Conservation (phyloP, 441 rosid genomes). For the Corymbia calophylla region DNA sequence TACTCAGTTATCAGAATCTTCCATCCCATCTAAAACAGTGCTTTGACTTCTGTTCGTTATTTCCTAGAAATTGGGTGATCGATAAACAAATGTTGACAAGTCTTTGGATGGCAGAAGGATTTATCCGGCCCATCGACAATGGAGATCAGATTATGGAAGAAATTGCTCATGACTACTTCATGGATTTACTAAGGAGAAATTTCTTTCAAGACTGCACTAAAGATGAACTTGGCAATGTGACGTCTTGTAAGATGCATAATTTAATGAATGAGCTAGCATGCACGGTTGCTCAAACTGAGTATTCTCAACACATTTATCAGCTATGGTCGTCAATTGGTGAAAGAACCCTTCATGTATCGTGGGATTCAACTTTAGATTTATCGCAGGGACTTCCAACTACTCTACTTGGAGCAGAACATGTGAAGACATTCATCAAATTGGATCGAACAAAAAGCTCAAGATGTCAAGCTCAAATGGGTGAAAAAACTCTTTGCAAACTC, state of each 20-base stretch:
- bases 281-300: not conserved
- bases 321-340: not conserved
- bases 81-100: not conserved
- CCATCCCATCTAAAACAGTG: not conserved
- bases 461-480: not conserved
- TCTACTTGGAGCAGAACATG: not conserved
- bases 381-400: not conserved
- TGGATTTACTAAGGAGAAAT: not conserved
- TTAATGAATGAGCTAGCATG: not conserved
- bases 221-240: not conserved
- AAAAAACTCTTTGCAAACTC: not conserved
- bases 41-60: not conserved
- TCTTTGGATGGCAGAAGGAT: not conserved
- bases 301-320: accelerated
- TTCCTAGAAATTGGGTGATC: not conserved
- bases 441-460: not conserved
- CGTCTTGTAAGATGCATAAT: not conserved
- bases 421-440: not conserved
- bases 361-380: not conserved
- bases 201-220: not conserved
- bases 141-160: not conserved
- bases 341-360: not conserved
- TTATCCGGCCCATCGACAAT: not conserved
- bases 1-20: not conserved
- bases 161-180: not conserved